These are phyloP conservation scores for Saccharomycopsis crataegensis DNA, from an alignment of 1,139 yeast species.

Conservation along the genomic window DNA sequence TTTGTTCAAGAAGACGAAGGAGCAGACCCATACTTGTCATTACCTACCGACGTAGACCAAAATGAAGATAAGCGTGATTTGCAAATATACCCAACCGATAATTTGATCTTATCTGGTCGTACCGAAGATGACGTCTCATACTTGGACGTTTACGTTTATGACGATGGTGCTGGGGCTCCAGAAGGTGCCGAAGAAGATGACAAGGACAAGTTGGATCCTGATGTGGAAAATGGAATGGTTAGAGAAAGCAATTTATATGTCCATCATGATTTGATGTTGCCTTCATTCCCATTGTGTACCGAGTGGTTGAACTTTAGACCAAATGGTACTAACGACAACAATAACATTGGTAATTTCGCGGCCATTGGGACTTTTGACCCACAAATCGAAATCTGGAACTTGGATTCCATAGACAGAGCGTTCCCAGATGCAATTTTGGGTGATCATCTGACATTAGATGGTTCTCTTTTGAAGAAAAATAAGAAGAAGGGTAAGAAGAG, in stretches of 20 bases:
- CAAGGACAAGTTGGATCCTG: slow-evolving; percentile 54
- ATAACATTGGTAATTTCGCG: slow-evolving; percentile 75
- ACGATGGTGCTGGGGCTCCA: slow-evolving; percentile 85
- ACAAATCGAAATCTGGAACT: slow-evolving; percentile 93
- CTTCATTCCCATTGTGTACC: slow-evolving; percentile 93
- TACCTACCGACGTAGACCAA: slow-evolving; percentile 57
- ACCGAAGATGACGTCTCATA: slow-evolving; percentile 94
- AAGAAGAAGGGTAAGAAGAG: slow-evolving; percentile 44
- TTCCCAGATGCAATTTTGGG: slow-evolving; percentile 94
- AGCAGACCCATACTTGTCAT: slow-evolving; percentile 67
- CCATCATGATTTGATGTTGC: slow-evolving; percentile 95
- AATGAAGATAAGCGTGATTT: slow-evolving; percentile 75
- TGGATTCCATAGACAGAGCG: slow-evolving; percentile 86
- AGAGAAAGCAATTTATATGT: slow-evolving; percentile 77
- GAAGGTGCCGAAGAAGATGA: slow-evolving; percentile 56
- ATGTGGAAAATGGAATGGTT: slow-evolving; percentile 60
- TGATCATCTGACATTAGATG: slow-evolving; percentile 48
- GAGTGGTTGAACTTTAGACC: slow-evolving; percentile 88
- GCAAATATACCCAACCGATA: slow-evolving; percentile 86
- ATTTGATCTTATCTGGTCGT: slow-evolving; percentile 81
- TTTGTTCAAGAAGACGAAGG: slow-evolving; percentile 51
- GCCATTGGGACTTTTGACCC: slow-evolving; percentile 98
- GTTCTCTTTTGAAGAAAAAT: slow-evolving; percentile 34
- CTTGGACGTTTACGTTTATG: slow-evolving; percentile 88
- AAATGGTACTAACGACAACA: slow-evolving; percentile 31